These are phyloP conservation scores for Ophiostoma tasmaniense DNA, from an alignment of 2,329 filamentous ascomycete genomes.

Conservation along the genomic window DNA sequence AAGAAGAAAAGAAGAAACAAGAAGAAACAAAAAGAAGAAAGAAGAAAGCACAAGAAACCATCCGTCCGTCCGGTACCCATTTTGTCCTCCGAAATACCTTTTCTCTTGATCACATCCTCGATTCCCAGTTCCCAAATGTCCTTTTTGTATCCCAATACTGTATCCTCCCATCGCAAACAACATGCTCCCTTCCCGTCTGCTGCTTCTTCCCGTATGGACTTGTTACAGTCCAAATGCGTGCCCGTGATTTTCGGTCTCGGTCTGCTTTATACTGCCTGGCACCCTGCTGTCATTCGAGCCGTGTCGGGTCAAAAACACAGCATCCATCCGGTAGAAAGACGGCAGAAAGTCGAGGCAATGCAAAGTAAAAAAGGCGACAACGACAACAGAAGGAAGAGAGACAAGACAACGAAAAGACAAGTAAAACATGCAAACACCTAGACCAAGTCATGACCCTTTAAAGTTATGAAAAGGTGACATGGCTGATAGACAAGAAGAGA, in stretches of 20 bases:
- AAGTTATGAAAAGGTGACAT: not conserved
- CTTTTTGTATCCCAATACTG: not conserved
- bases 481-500: too few species aligned
- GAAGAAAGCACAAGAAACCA: not conserved
- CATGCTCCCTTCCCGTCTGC: not conserved
- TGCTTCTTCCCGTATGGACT: not conserved
- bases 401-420: not conserved
- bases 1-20: not conserved
- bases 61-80: slow-evolving; percentile 1
- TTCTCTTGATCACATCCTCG: not conserved
- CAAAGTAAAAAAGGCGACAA: not conserved
- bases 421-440: not conserved
- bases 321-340: slow-evolving; percentile 3
- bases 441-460: not conserved
- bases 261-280: not conserved
- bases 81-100: slow-evolving; percentile 8
- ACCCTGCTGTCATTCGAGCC: not conserved
- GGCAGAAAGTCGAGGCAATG: not conserved
- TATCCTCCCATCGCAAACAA: not conserved
- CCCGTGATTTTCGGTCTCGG: not conserved
- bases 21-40: not conserved
- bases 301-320: not conserved
- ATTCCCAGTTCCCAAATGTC: not conserved
- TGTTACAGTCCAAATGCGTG: slow-evolving; percentile 2
- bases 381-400: not conserved